These are phyloP conservation scores for Yamagishiella unicocca DNA, from an alignment of 139 green algal species.

Conservation along the genomic window DNA sequence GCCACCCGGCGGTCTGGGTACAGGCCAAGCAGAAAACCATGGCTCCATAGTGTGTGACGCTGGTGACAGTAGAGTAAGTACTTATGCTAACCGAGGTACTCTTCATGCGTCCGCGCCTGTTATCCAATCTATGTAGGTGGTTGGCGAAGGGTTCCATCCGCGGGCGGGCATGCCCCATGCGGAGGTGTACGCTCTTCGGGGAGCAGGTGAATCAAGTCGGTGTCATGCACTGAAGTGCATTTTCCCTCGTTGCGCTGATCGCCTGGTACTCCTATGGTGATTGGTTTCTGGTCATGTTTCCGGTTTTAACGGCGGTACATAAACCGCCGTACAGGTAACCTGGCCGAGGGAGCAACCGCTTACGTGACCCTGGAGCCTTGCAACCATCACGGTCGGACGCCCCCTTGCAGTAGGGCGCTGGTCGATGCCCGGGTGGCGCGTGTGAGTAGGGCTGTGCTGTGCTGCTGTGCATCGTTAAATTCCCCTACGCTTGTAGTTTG, in stretches of 20 bases:
- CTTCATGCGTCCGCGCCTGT: neutral
- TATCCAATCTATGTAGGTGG: constrained; percentile 65
- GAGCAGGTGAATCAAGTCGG: constrained; percentile 78
- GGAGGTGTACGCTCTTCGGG: constrained; percentile 96
- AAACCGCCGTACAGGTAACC: constrained; percentile 62
- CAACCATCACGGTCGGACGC: constrained; percentile 96
- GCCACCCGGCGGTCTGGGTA: no score
- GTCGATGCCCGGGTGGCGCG: constrained; percentile 84
- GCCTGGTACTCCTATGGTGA: no score
- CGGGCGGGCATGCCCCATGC: constrained; percentile 96
- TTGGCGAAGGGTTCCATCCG: constrained; percentile 97
- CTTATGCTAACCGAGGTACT: neutral
- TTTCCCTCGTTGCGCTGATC: no score
- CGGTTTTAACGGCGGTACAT: no score
- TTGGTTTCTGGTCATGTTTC: no score
- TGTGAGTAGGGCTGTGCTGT: constrained; percentile 59
- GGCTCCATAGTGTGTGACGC: no score
- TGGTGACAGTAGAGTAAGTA: no score
- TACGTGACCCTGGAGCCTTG: constrained; percentile 99
- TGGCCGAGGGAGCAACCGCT: constrained; percentile 88
- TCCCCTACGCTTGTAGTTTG: no score
- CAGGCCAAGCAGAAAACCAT: no score
- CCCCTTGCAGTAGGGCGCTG: constrained; percentile 93
- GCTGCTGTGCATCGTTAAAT: no score
- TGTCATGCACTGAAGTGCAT: no score